Conservation (phyloP, 2,329 filamentous ascomycete genomes). For the Monosporascus sp. region DNA sequence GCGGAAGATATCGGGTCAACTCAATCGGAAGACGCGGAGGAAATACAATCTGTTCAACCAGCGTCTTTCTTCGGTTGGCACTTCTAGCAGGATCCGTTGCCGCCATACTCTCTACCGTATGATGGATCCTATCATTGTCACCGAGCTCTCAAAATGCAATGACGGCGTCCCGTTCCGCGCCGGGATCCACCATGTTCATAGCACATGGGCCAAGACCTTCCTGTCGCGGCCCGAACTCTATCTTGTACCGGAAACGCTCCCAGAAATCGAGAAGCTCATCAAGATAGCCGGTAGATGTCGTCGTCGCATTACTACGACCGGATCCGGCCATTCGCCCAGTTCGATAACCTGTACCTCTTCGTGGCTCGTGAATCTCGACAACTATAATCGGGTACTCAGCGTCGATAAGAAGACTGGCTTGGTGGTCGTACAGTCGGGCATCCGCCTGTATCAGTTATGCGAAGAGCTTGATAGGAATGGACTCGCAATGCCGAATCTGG, state of each 20-base stretch:
- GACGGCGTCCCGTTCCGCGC: constrained; percentile 68
- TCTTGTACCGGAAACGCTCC: constrained; percentile 73
- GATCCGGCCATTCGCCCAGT: constrained; percentile 87
- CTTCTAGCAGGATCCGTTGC: background rate
- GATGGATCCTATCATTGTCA: constrained; percentile 23
- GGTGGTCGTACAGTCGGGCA: constrained; percentile 81
- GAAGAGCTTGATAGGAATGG: constrained; percentile 68
- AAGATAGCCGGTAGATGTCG: constrained; percentile 76
- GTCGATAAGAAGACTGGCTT: constrained; percentile 62
- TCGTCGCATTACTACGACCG: constrained; percentile 78
- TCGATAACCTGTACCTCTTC: constrained; percentile 88
- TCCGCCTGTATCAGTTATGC: constrained; percentile 72
- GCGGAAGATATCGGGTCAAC: too few relatives aligned
- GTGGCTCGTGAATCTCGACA: constrained; percentile 92
- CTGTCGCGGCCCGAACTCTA: constrained; percentile 86
- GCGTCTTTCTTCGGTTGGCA: background rate
- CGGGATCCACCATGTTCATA: constrained; percentile 66
- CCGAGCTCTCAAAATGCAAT: constrained; percentile 19
- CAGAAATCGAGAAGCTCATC: constrained; percentile 79
- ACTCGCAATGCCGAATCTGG: constrained; percentile 84
- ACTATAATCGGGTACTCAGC: constrained; percentile 67
- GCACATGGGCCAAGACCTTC: constrained; percentile 94
- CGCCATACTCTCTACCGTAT: background rate
- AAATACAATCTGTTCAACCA: background rate
- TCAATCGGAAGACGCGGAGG: too few relatives aligned